These are phyloP conservation scores for Pythium utonaiense DNA, from an alignment of 352 stramenopile genomes.

Conservation along the genomic window DNA sequence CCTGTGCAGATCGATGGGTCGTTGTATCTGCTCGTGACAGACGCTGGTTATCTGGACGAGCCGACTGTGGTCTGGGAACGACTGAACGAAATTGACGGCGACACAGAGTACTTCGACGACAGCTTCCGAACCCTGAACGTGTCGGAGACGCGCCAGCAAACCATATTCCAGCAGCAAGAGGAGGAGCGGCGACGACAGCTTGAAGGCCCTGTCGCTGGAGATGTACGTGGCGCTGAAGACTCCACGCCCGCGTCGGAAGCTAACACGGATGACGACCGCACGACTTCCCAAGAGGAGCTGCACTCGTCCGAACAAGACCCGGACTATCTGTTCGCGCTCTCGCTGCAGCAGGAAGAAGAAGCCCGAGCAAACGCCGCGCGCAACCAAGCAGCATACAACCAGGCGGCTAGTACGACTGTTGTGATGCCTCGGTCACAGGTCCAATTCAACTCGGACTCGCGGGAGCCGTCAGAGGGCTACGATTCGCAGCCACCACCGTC, in stretches of 20 bases:
- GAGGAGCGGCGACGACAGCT: conserved; percentile 29
- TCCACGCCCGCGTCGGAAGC: conserved; percentile 13
- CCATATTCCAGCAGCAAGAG: conserved; percentile 57
- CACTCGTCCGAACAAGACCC: conserved; percentile 32
- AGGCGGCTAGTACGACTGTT: background rate
- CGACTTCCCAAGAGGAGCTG: conserved; percentile 17
- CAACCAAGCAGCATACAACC: background rate
- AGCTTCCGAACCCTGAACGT: conserved; percentile 64
- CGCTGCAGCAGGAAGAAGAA: conserved; percentile 80
- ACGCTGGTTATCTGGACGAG: conserved; percentile 95
- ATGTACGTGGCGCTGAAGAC: background rate
- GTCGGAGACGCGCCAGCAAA: conserved; percentile 64
- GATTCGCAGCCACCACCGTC: conserved; percentile 13
- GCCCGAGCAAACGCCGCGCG: conserved; percentile 13
- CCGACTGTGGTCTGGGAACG: conserved; percentile 94
- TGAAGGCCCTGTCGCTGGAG: background rate
- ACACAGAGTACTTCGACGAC: conserved; percentile 73
- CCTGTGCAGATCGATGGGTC: conserved; percentile 75
- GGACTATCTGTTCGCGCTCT: conserved; percentile 71
- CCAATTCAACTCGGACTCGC: background rate
- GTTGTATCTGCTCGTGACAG: conserved; percentile 96
- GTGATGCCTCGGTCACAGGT: conserved; percentile 7
- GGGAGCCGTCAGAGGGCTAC: conserved; percentile 17
- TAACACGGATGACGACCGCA: conserved; percentile 15
- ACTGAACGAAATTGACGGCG: conserved; percentile 88